Evolutionary conservation across 345 rosid genomes (phyloP), one percentile per base, ranked within the genome.

Genomic region (Laguncularia racemosa): DNA sequence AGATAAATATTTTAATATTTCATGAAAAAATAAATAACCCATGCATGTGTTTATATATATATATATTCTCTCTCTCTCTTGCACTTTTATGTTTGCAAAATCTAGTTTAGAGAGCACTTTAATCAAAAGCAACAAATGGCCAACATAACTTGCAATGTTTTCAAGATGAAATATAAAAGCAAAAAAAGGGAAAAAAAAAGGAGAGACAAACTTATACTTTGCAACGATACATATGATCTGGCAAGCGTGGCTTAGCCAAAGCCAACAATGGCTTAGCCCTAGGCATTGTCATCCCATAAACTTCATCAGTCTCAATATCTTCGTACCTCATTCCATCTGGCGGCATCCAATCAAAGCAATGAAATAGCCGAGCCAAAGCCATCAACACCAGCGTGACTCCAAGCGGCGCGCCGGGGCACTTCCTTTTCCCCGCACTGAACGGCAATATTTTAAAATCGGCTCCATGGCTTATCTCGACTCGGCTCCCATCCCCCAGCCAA

Each of bases 251-350:
- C 69, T 45, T 75, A 50, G 96, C 85, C 17, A 78, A 2, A 13
- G 90, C 95, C 66, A 73, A 13, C 23, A 88, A 56, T 13, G 96
- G 88, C 68, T 64, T 52, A 57, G 96, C 95, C 66, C 84, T 88
- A 3, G 98, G 98, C 98, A 88, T 91, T 12, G 98, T 91, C 98
- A 89, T 84, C 47, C 98, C 96, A 14, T 88, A 92, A 13, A 84
- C 85, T 69, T 88, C 98, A 0, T 13, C 44, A 0, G 84, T 88
- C 16, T 84, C 85, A 20, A 91, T 65, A 61, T 78, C 74, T 52
- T 84, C 81, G 0, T 80, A 82, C 38, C 70, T 61, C 19, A 72
- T 16, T 16, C 85, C 84, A 1, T 63, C 58, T 1, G 76, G 78
- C 0, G 85, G 85, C 50, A 62, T 43, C 98, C 98, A 92, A 12